phyloP scores from a whole-genome alignment of 208 protist species.

The Crithidia acanthocephali region DNA sequence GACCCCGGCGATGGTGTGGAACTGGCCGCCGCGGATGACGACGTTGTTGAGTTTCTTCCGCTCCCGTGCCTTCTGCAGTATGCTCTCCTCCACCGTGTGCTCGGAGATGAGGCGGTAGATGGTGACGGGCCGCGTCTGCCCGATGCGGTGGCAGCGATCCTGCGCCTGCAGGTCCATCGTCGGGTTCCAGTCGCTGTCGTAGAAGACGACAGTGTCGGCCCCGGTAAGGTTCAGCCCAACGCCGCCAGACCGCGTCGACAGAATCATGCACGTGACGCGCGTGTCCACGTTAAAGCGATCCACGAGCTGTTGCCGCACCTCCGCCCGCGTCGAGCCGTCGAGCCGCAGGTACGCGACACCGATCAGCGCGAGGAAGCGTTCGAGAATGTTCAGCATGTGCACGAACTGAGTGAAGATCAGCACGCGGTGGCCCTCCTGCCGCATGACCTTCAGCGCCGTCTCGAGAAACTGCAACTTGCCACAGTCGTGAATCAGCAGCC shows the following conservation, averaged over 20 bases:
- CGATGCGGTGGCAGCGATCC: constrained; percentile 98
- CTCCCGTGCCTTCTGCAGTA: constrained; percentile 95
- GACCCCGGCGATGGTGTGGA: constrained; percentile 82
- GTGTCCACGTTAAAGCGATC: constrained; percentile 95
- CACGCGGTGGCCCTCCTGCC: constrained; percentile 88
- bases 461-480: constrained; percentile 96
- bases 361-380: constrained; percentile 94
- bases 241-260: constrained; percentile 97
- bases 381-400: constrained; percentile 97
- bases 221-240: constrained; percentile 99
- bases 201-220: constrained; percentile 99
- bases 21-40: constrained; percentile 95
- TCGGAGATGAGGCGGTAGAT: constrained; percentile 97
- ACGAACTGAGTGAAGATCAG: constrained; percentile 99
- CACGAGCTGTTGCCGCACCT: constrained; percentile 92
- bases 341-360: constrained; percentile 95
- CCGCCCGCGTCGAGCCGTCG: constrained; percentile 93
- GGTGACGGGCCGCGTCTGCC: constrained; percentile 96
- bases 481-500: constrained; percentile 96
- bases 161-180: constrained; percentile 98
- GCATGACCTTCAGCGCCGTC: constrained; percentile 74
- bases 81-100: constrained; percentile 97
- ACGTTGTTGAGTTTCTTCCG: constrained; percentile 95
- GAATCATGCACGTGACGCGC: constrained; percentile 97
- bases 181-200: constrained; percentile 99